Conservation (phyloP, 176 grass and related monocot species). For the Rhynchospora tenuis region DNA sequence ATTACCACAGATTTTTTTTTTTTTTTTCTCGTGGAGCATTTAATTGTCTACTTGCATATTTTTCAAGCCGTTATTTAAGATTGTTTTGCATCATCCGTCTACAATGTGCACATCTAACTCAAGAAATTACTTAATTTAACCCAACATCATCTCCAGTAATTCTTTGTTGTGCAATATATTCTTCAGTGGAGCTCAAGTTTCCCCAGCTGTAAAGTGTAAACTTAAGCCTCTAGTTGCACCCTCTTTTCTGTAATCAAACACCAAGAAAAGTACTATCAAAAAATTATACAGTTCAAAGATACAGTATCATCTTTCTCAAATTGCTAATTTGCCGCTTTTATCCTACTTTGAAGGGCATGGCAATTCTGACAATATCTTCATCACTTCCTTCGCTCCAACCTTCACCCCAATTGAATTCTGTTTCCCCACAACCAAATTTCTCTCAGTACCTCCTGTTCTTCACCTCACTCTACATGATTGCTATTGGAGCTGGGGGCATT, state of each 20-base stretch:
- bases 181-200: not conserved
- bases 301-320: not conserved
- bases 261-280: not conserved
- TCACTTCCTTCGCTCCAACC: slow-evolving; percentile 54
- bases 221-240: not conserved
- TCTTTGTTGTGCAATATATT: not conserved
- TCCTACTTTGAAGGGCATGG: slow-evolving; percentile 52
- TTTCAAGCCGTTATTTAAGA: not conserved
- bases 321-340: not conserved
- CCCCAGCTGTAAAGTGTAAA: not conserved
- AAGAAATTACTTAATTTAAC: not conserved
- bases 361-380: slow-evolving; percentile 60
- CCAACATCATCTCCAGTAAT: not conserved
- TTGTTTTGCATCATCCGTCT: not conserved
- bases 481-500: slow-evolving; percentile 81
- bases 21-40: not conserved
- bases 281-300: not conserved
- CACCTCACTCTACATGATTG: slow-evolving; percentile 75
- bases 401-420: slow-evolving; percentile 32
- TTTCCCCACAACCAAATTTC: slow-evolving; percentile 47
- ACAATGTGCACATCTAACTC: not conserved
- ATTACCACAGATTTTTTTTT: not conserved
- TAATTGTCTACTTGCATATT: not conserved
- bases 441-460: slow-evolving; percentile 61
- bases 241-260: not conserved